Percentiles rank a stretch among this genome's conserved stretches.
These are phyloP conservation scores for Saururus chinensis DNA, from an alignment of 164 flowering plant genomes.

Conservation along the genomic window DNA sequence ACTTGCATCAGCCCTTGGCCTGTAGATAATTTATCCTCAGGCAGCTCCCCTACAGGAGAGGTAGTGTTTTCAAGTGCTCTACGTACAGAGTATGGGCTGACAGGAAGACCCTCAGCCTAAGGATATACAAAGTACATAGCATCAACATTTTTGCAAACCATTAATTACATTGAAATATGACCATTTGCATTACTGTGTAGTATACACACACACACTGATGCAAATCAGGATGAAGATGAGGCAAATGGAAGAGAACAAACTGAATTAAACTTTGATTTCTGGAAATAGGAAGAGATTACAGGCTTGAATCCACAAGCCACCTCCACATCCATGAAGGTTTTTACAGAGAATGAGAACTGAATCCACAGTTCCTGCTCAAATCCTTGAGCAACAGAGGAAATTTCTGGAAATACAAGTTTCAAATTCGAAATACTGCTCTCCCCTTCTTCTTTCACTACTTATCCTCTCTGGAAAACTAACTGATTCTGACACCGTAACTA, in stretches of 20 bases:
- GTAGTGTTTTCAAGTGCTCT: constrained; percentile 86
- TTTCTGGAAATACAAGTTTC: too few relatives aligned
- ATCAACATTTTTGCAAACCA: neutral
- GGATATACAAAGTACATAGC: neutral
- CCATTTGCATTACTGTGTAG: neutral
- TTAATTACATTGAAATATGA: neutral
- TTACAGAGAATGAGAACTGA: too few relatives aligned
- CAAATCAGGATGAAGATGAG: neutral
- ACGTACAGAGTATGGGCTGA: constrained; percentile 82
- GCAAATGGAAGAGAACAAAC: neutral
- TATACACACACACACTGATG: neutral
- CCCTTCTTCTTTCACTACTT: too few relatives aligned
- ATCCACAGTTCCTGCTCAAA: too few relatives aligned
- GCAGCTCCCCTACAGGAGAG: constrained; percentile 48
- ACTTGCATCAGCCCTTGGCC: constrained; percentile 98
- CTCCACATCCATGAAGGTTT: too few relatives aligned
- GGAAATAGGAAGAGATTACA: too few relatives aligned
- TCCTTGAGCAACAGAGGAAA: too few relatives aligned
- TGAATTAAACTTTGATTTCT: too few relatives aligned
- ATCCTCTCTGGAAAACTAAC: too few relatives aligned
- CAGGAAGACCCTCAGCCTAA: constrained; percentile 80
- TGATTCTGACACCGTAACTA: too few relatives aligned
- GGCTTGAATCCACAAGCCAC: too few relatives aligned
- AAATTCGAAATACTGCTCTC: too few relatives aligned
- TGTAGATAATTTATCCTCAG: constrained; percentile 76